A percentile compares a stretch with the other conserved stretches of the same genome.
phyloP scores from a whole-genome alignment of 257 asterid species.

The Cinchona pubescens region DNA sequence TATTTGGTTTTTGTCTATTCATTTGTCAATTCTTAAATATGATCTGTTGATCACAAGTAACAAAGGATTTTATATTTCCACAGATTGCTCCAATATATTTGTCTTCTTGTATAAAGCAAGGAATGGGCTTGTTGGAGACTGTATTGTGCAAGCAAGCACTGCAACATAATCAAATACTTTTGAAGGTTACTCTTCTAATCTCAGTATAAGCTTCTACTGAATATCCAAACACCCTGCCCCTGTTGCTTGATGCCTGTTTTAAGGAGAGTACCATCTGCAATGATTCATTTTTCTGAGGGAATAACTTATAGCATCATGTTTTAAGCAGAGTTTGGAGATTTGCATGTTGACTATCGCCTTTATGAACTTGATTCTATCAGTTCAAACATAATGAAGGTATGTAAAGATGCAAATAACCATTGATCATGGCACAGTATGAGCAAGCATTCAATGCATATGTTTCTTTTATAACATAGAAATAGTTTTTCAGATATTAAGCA shows the following conservation, averaged over 20 bases:
- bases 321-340: conserved; percentile 77
- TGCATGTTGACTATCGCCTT: too few relatives aligned
- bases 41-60: not conserved
- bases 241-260: too few relatives aligned
- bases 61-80: conserved; percentile 22
- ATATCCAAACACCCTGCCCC: not conserved
- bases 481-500: not conserved
- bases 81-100: conserved; percentile 90
- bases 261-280: not conserved
- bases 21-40: not conserved
- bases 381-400: conserved; percentile 78
- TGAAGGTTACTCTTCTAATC: conserved; percentile 47
- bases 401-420: conserved; percentile 18
- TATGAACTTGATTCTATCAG: conserved; percentile 68
- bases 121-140: conserved; percentile 74
- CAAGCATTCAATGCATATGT: not conserved
- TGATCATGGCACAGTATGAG: not conserved
- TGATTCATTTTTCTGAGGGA: conserved; percentile 11
- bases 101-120: conserved; percentile 78
- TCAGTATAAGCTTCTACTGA: not conserved
- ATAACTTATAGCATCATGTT: conserved; percentile 18
- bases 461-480: not conserved
- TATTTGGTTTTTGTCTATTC: not conserved
- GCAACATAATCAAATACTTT: conserved; percentile 69
- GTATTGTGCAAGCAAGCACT: conserved; percentile 76